Percentiles rank a stretch among this genome's conserved stretches.
phyloP scores from a whole-genome alignment of 106 monocot genomes.

The Xerophyta viscosa region DNA sequence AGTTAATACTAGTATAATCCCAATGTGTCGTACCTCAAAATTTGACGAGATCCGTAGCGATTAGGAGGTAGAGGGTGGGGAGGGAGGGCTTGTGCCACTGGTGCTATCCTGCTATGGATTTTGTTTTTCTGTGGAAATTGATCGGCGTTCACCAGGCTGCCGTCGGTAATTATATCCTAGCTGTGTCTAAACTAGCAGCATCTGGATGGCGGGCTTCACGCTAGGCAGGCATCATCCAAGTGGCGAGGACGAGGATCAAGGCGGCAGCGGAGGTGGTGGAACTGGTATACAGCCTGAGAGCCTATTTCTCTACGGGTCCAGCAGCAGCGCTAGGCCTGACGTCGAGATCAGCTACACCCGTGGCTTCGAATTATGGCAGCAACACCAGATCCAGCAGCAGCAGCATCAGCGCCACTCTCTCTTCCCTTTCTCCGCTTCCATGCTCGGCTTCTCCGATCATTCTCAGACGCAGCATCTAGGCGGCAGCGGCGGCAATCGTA shows the following conservation, averaged over 20 bases:
- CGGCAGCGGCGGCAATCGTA: constrained; percentile 1
- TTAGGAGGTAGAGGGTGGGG: background rate
- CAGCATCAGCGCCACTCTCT: constrained; percentile 22
- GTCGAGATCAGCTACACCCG: constrained; percentile 23
- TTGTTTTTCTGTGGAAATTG: background rate
- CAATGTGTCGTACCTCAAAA: background rate
- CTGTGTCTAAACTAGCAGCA: background rate
- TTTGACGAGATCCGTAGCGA: background rate
- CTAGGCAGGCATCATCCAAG: constrained; percentile 25
- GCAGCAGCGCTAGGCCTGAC: constrained; percentile 4
- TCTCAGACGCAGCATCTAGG: background rate
- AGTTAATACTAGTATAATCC: background rate
- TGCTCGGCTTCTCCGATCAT: constrained; percentile 29
- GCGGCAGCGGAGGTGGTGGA: constrained; percentile 1
- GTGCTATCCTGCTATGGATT: background rate
- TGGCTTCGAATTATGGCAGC: constrained; percentile 83
- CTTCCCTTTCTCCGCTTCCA: constrained; percentile 13
- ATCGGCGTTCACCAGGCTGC: background rate
- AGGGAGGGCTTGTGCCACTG: background rate
- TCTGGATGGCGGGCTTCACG: constrained; percentile 60
- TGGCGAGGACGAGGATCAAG: no score
- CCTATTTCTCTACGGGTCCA: constrained; percentile 35
- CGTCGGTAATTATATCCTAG: background rate
- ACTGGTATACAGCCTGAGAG: constrained; percentile 26
- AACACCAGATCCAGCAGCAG: constrained; percentile 41